Evolutionary conservation across 1,284 basidiomycete genomes (phyloP).

Genomic region (Ceratobasidium sp.): DNA sequence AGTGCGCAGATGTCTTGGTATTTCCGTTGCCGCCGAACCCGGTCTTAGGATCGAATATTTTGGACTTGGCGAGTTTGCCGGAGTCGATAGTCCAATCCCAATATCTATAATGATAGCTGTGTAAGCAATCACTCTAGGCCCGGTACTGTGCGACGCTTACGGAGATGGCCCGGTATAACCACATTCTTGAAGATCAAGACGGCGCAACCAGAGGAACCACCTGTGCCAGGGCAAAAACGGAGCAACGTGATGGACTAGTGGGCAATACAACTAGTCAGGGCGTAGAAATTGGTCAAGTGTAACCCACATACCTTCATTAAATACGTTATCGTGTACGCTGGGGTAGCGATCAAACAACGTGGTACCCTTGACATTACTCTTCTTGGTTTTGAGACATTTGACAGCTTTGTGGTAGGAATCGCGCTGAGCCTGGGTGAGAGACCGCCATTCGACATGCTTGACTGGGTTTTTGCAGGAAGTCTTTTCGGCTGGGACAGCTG

Average conservation of each 20-base stretch:
- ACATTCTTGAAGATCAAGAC: slow-evolving; percentile 36
- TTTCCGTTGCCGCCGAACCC: slow-evolving; percentile 43
- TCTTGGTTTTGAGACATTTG: slow-evolving; percentile 38
- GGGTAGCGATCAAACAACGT: slow-evolving; percentile 24
- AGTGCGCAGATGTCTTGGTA: slow-evolving; percentile 22
- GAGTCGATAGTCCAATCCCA: slow-evolving; percentile 45
- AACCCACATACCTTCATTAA: slow-evolving; percentile 7
- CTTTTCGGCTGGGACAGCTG: slow-evolving; percentile 15
- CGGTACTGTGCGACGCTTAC: background rate
- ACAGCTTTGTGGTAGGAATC: slow-evolving; percentile 35
- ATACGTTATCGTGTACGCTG: slow-evolving; percentile 36
- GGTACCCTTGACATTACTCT: background rate
- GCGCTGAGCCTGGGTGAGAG: slow-evolving; percentile 34
- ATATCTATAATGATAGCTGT: slow-evolving; percentile 16
- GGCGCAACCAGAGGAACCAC: slow-evolving; percentile 34
- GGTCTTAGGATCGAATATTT: slow-evolving; percentile 30
- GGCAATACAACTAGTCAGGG: background rate
- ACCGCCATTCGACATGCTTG: slow-evolving; percentile 35
- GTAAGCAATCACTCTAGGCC: background rate
- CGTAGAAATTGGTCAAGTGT: background rate
- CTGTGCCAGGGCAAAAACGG: slow-evolving; percentile 42
- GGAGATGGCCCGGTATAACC: slow-evolving; percentile 37
- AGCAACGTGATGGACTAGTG: slow-evolving; percentile 26
- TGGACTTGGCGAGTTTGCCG: slow-evolving; percentile 23
- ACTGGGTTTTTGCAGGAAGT: slow-evolving; percentile 23